phyloP scores from a whole-genome alignment of 2,329 filamentous ascomycete species.

The Penicillium sp. region DNA sequence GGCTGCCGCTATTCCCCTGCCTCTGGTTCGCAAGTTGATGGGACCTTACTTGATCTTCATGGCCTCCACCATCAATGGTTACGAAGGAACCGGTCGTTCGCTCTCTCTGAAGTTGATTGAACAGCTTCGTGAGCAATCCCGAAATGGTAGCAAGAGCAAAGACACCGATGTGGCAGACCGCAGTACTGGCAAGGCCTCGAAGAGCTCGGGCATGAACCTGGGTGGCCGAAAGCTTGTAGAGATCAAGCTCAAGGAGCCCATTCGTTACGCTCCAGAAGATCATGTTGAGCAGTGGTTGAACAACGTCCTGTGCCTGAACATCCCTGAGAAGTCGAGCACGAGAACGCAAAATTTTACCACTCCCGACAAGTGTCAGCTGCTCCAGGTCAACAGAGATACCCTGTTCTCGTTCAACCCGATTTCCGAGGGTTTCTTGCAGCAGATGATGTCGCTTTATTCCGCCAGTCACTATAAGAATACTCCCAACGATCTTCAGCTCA shows the following conservation, averaged over 20 bases:
- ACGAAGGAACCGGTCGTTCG: constrained; percentile 94
- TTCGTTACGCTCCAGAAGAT: constrained; percentile 89
- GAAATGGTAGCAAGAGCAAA: constrained; percentile 58
- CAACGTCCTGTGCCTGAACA: constrained; percentile 74
- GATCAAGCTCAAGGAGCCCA: constrained; percentile 89
- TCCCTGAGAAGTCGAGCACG: constrained; percentile 59
- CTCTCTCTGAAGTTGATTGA: constrained; percentile 96
- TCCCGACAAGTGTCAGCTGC: constrained; percentile 84
- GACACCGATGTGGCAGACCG: constrained; percentile 73
- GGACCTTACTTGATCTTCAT: constrained; percentile 98
- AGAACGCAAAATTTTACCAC: constrained; percentile 80
- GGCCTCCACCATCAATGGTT: constrained; percentile 98
- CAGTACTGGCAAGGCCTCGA: constrained; percentile 71
- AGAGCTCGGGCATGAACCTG: constrained; percentile 59
- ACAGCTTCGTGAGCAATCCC: constrained; percentile 89
- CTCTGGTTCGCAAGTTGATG: constrained; percentile 89
- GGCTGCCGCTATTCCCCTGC: constrained; percentile 91
- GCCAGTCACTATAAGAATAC: constrained; percentile 98
- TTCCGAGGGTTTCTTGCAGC: constrained; percentile 93
- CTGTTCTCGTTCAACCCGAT: constrained; percentile 98
- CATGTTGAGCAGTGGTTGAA: constrained; percentile 96
- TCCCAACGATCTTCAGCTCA: constrained; percentile 95
- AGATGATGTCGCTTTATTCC: constrained; percentile 97
- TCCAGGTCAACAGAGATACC: constrained; percentile 94
- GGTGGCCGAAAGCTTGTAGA: constrained; percentile 82